A percentile compares a stretch with the other conserved stretches of the same genome.
Conservation (phyloP, 2,329 filamentous ascomycete species). For the Botrytis aclada region DNA sequence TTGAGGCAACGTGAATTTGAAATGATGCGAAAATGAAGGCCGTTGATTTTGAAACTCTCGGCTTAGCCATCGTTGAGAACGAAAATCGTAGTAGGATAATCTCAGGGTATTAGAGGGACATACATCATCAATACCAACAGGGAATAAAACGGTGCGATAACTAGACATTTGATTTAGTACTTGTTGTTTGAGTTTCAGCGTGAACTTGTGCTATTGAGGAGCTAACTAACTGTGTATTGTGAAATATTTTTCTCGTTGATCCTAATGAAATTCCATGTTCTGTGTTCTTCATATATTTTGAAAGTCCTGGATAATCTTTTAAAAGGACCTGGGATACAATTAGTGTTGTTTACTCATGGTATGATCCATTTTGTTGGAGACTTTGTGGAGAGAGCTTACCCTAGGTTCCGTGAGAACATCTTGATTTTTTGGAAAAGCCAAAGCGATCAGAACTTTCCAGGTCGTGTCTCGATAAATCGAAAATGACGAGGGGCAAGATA, state of each 20-base stretch:
- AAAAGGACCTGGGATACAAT: not conserved
- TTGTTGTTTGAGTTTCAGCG: not conserved
- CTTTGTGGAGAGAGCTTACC: constrained; percentile 20
- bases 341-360: not conserved
- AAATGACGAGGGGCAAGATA: constrained; percentile 46
- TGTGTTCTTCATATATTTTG: not conserved
- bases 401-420: not conserved
- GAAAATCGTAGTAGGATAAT: constrained; percentile 36
- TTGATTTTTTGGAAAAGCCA: not conserved
- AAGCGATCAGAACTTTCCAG: constrained; percentile 44
- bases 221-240: constrained; percentile 32
- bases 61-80: constrained; percentile 32
- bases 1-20: constrained; percentile 38
- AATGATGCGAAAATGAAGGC: constrained; percentile 37
- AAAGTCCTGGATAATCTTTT: not conserved
- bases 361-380: not conserved
- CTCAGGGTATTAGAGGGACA: constrained; percentile 35
- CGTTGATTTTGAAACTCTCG: constrained; percentile 22
- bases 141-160: constrained; percentile 25
- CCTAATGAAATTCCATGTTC: constrained; percentile 32
- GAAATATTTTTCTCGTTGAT: constrained; percentile 37
- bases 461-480: constrained; percentile 51
- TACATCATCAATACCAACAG: constrained; percentile 27
- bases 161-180: not conserved
- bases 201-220: not conserved